These are phyloP conservation scores for Hortiboletus flavorubellus DNA, from an alignment of 768 basidiomycete genomes.

Conservation along the genomic window DNA sequence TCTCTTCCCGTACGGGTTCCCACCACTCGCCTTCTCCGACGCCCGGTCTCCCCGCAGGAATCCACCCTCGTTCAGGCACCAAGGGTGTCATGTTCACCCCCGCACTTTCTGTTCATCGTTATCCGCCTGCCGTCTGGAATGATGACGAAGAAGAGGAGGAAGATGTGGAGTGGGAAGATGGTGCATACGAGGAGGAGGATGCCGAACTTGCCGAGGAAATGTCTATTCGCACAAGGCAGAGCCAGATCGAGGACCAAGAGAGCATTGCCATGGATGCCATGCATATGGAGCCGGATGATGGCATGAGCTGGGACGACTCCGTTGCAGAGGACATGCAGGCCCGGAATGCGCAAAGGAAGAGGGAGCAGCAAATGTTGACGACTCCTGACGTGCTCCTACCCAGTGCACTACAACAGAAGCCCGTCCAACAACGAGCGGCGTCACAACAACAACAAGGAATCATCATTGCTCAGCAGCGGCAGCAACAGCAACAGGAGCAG, in stretches of 20 bases:
- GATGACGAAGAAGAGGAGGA: slow-evolving; percentile 67
- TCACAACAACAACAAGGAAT: slow-evolving; percentile 27
- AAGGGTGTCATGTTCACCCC: slow-evolving; percentile 72
- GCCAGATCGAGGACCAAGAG: slow-evolving; percentile 31
- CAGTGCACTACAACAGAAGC: slow-evolving; percentile 27
- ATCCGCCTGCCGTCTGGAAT: slow-evolving; percentile 80
- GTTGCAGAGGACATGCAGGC: slow-evolving; percentile 51
- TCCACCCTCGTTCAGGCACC: slow-evolving; percentile 23
- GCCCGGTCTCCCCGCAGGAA: slow-evolving; percentile 34
- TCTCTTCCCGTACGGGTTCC: slow-evolving; percentile 46
- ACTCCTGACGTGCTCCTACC: slow-evolving; percentile 38
- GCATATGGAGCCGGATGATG: slow-evolving; percentile 72
- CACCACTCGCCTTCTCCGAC: slow-evolving; percentile 49
- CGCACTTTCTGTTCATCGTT: slow-evolving; percentile 64
- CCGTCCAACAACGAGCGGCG: slow-evolving; percentile 8
- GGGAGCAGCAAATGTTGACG: slow-evolving; percentile 16
- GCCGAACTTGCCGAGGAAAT: slow-evolving; percentile 56
- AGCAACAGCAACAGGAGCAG: slow-evolving; percentile 33
- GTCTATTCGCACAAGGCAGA: slow-evolving; percentile 39
- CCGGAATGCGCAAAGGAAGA: slow-evolving; percentile 27
- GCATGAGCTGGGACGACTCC: slow-evolving; percentile 84
- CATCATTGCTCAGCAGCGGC: slow-evolving; percentile 32
- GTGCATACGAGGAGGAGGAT: slow-evolving; percentile 69
- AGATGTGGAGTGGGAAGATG: slow-evolving; percentile 57
- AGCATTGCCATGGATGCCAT: slow-evolving; percentile 29